These are phyloP conservation scores for Dalbergia oliveri DNA, from an alignment of 306 rosid species.

Conservation along the genomic window DNA sequence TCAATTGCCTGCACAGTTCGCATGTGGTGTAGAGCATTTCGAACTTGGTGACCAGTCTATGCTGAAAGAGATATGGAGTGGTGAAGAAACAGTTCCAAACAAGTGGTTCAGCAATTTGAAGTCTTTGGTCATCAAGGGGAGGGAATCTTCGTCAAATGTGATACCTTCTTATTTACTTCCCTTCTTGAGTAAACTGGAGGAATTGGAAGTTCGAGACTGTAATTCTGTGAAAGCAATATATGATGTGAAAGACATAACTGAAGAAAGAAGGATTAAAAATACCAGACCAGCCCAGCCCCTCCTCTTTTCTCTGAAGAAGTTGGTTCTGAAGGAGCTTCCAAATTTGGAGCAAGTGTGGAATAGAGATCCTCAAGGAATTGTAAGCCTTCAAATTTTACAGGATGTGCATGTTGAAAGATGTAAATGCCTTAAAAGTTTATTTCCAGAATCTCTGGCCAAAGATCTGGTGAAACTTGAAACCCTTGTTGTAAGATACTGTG, in stretches of 20 bases:
- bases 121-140: background rate
- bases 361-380: no score
- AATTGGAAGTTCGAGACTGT: background rate
- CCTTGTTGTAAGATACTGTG: no score
- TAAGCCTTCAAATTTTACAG: no score
- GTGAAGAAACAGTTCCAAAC: background rate
- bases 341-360: no score
- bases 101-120: constrained; percentile 24
- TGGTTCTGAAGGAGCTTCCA: no score
- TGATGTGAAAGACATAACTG: constrained; percentile 24
- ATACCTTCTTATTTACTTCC: constrained; percentile 26
- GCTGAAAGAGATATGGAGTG: constrained; percentile 15
- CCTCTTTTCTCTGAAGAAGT: no score
- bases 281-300: background rate
- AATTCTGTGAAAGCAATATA: constrained; percentile 2
- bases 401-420: no score
- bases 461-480: no score
- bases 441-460: no score
- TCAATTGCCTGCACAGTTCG: constrained; percentile 1
- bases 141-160: background rate
- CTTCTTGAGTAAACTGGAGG: background rate
- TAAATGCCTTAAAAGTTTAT: no score
- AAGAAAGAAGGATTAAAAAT: background rate
- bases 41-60: background rate
- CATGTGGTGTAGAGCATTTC: background rate